These are phyloP conservation scores for Vitis hybrid DNA, from an alignment of 177 flowering plant genomes.

Conservation along the genomic window DNA sequence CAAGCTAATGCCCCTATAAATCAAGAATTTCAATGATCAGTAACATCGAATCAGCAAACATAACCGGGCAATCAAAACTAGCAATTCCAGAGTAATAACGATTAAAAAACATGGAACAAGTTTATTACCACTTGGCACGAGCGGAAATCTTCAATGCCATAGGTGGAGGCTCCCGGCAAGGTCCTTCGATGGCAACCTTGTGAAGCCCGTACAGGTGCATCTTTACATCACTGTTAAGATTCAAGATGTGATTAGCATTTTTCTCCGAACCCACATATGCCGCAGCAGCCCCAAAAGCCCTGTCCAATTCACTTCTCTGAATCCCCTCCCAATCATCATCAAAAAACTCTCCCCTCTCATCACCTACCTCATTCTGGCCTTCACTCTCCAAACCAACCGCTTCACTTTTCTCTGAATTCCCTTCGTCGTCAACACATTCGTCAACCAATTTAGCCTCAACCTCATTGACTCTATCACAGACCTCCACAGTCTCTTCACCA, in stretches of 20 bases:
- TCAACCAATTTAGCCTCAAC: neutral
- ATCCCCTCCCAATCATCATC: constrained; percentile 28
- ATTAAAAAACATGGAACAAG: neutral
- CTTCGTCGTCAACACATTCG: neutral
- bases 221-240: constrained; percentile 16
- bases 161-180: constrained; percentile 23
- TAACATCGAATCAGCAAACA: too few relatives aligned
- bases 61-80: neutral
- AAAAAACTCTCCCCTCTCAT: neutral
- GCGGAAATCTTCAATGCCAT: constrained; percentile 29
- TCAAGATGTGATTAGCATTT: constrained; percentile 6
- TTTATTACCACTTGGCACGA: constrained; percentile 27
- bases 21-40: too few relatives aligned
- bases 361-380: neutral
- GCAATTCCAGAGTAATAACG: too few relatives aligned
- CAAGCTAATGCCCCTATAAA: too few relatives aligned
- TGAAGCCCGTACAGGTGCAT: constrained; percentile 25
- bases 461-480: neutral
- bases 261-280: constrained; percentile 4
- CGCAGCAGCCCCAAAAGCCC: constrained; percentile 20
- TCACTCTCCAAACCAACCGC: neutral
- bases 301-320: constrained; percentile 23
- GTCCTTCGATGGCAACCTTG: constrained; percentile 26
- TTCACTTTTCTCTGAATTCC: neutral
- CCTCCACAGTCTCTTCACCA: neutral